Conservation (phyloP, 345 rosid species). For the Murraya paniculata region DNA sequence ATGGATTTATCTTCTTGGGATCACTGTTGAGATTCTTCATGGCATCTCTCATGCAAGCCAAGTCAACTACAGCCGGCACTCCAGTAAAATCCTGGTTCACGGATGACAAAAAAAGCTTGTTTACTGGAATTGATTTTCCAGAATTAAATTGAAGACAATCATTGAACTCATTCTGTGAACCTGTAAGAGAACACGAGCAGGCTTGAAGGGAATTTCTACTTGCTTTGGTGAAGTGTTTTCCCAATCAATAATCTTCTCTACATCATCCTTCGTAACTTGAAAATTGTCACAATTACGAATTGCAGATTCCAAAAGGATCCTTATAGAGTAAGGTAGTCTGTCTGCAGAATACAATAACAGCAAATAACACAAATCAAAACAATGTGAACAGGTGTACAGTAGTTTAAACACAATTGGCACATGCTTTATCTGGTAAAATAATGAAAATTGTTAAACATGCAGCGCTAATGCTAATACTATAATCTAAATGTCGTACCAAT, state of each 20-base stretch:
- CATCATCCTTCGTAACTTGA: conserved; percentile 78
- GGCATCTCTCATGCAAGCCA: conserved; percentile 91
- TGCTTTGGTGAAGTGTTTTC: conserved; percentile 56
- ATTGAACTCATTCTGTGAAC: conserved; percentile 24
- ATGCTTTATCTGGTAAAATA: background rate
- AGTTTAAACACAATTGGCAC: background rate
- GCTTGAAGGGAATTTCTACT: conserved; percentile 92
- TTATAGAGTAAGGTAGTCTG: conserved; percentile 67
- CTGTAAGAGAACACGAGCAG: conserved; percentile 83
- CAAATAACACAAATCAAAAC: background rate
- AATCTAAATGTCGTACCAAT: conserved; percentile 41
- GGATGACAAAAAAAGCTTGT: background rate
- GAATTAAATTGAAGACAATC: background rate
- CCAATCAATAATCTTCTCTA: conserved; percentile 85
- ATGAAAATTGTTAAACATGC: background rate
- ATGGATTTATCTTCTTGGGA: conserved; percentile 78
- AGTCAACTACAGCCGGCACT: conserved; percentile 82
- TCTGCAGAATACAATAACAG: conserved; percentile 34
- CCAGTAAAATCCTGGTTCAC: conserved; percentile 77
- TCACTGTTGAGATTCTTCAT: conserved; percentile 73
- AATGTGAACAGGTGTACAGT: background rate
- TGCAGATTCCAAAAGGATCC: conserved; percentile 83
- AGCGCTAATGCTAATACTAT: background rate
- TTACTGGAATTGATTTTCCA: background rate
- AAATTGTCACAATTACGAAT: conserved; percentile 81